Evolutionary conservation across 106 monocot species (phyloP).

Genomic region (Dendrobium officinale): DNA sequence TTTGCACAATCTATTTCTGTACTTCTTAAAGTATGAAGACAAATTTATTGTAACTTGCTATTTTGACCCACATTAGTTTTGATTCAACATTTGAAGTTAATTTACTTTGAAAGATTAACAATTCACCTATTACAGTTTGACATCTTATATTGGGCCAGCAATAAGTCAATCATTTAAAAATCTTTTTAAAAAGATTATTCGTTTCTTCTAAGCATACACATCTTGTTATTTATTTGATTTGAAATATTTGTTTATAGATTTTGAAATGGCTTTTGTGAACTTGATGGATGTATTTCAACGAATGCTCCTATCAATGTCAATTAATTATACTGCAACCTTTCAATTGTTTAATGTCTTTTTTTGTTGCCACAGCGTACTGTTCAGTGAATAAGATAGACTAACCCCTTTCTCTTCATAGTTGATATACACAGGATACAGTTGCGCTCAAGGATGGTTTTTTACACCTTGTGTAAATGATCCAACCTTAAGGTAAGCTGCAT

Average conservation of each 20-base stretch:
- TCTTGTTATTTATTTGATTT: neutral
- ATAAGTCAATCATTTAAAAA: neutral
- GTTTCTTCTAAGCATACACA: neutral
- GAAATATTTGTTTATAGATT: neutral
- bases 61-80: neutral
- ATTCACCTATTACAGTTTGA: neutral
- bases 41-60: neutral
- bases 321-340: neutral
- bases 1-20: too few species aligned
- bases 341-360: neutral
- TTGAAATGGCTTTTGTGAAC: neutral
- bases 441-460: slow-evolving; percentile 86
- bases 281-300: neutral
- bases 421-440: slow-evolving; percentile 85
- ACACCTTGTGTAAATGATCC: slow-evolving; percentile 69
- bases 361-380: neutral
- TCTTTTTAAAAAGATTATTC: neutral
- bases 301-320: neutral
- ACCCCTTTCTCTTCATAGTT: slow-evolving; percentile 32
- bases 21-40: too few species aligned
- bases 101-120: neutral
- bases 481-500: slow-evolving; percentile 43
- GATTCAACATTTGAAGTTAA: neutral
- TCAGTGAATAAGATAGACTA: neutral
- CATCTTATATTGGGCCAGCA: neutral